Percentiles rank a stretch among this genome's conserved stretches.
Evolutionary conservation across 148 eudicot species (phyloP).

Genomic region (Rheum nobile): DNA sequence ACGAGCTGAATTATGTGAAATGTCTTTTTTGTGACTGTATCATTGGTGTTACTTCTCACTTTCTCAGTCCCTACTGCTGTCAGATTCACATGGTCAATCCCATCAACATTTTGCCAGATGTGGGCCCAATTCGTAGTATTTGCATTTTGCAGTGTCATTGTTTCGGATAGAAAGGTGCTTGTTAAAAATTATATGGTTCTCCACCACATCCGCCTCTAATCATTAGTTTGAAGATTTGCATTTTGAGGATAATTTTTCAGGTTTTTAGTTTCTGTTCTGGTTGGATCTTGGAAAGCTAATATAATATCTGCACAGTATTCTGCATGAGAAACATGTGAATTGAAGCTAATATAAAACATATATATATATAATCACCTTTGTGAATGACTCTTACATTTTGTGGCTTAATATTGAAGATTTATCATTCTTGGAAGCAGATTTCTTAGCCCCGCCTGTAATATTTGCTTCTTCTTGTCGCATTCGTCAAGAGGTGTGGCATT

Average conservation of each 20-base stretch:
- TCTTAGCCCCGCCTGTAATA: neutral
- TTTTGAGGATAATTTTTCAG: neutral
- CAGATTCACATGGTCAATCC: slow-evolving; percentile 8
- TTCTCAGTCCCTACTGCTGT: neutral
- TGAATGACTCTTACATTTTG: neutral
- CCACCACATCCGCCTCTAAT: neutral
- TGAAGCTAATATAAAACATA: no score
- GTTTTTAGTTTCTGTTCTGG: neutral
- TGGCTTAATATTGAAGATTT: neutral
- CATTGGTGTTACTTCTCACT: neutral
- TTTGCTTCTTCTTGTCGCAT: neutral
- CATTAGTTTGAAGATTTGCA: neutral
- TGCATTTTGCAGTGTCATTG: neutral
- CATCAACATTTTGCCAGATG: neutral
- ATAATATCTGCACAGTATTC: no score
- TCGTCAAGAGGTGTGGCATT: neutral
- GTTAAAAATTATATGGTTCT: neutral
- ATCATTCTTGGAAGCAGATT: neutral
- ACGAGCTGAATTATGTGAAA: neutral
- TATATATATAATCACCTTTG: neutral
- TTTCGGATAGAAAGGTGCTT: neutral
- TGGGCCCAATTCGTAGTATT: neutral
- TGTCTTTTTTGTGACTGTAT: neutral
- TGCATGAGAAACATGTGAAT: no score
- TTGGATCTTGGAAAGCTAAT: neutral